Conservation (phyloP, 2,329 filamentous ascomycete genomes). For the Rutstroemia sp. region DNA sequence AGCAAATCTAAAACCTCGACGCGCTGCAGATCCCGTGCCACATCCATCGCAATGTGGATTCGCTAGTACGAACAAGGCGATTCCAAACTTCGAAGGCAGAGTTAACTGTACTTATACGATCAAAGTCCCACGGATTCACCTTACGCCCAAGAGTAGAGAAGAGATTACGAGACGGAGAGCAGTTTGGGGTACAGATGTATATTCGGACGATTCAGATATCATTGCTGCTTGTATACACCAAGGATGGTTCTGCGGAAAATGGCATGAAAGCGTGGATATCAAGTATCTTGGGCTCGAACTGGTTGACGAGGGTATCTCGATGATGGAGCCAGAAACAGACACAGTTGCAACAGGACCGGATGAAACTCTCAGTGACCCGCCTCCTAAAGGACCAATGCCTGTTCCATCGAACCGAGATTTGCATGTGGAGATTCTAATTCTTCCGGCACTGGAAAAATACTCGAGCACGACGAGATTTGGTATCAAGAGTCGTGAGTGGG, state of each 20-base stretch:
- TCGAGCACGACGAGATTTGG: constrained; percentile 68
- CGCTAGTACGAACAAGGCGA: constrained; percentile 26
- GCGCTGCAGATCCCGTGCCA: constrained; percentile 36
- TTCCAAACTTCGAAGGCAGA: constrained; percentile 66
- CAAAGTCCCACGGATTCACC: constrained; percentile 73
- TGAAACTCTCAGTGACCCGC: constrained; percentile 42
- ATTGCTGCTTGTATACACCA: constrained; percentile 88
- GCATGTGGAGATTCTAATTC: constrained; percentile 77
- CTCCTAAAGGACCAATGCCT: constrained; percentile 51
- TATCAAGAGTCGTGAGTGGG: constrained; percentile 75
- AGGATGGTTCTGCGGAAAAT: constrained; percentile 86
- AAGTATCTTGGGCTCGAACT: constrained; percentile 53
- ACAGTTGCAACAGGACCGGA: not conserved
- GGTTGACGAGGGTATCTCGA: constrained; percentile 23
- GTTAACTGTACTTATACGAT: constrained; percentile 86
- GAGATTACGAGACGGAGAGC: constrained; percentile 76
- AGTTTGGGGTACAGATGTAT: constrained; percentile 89
- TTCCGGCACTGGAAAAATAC: constrained; percentile 75
- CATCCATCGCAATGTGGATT: constrained; percentile 17
- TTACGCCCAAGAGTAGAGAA: constrained; percentile 63
- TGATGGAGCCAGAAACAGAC: constrained; percentile 6
- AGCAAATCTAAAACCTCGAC: constrained; percentile 48
- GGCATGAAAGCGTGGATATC: constrained; percentile 69
- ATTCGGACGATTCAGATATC: constrained; percentile 92
- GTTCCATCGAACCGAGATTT: constrained; percentile 67